phyloP scores from a whole-genome alignment of 1,284 basidiomycete genomes.

The Phellopilus nigrolimitatus region DNA sequence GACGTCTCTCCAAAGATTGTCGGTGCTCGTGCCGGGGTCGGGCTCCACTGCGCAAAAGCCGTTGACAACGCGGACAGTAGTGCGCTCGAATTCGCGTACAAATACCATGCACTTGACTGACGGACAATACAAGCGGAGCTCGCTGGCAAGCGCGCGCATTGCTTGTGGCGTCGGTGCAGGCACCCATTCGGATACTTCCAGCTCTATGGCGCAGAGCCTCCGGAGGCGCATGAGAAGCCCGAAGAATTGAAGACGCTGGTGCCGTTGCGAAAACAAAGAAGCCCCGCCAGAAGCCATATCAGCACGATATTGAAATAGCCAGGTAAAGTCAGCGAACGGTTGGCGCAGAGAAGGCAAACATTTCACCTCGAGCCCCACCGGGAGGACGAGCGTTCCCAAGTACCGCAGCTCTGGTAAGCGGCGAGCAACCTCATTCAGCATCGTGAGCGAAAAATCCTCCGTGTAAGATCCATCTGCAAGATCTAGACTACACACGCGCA shows the following conservation, averaged over 20 bases:
- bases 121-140: conserved; percentile 54
- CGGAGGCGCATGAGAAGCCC: conserved; percentile 49
- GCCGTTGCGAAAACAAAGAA: conserved; percentile 11
- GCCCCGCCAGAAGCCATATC: not conserved
- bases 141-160: conserved; percentile 50
- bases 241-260: conserved; percentile 56
- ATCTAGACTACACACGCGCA: conserved; percentile 44
- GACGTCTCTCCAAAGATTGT: conserved; percentile 49
- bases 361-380: conserved; percentile 42
- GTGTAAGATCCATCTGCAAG: conserved; percentile 56
- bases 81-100: conserved; percentile 56
- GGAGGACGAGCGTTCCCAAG: conserved; percentile 56
- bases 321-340: conserved; percentile 15
- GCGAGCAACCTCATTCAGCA: conserved; percentile 38
- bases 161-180: conserved; percentile 49
- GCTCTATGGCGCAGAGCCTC: conserved; percentile 47
- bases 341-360: conserved; percentile 9
- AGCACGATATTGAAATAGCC: conserved; percentile 1
- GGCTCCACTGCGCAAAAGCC: conserved; percentile 39
- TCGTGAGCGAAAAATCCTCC: conserved; percentile 46
- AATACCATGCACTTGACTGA: conserved; percentile 48
- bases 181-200: conserved; percentile 60
- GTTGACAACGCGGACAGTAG: conserved; percentile 39
- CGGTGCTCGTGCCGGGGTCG: conserved; percentile 39
- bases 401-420: conserved; percentile 44